A percentile compares a stretch with the other conserved stretches of the same genome.
Conservation (phyloP, 2,329 filamentous ascomycete species). For the Samsoniella hepiali region DNA sequence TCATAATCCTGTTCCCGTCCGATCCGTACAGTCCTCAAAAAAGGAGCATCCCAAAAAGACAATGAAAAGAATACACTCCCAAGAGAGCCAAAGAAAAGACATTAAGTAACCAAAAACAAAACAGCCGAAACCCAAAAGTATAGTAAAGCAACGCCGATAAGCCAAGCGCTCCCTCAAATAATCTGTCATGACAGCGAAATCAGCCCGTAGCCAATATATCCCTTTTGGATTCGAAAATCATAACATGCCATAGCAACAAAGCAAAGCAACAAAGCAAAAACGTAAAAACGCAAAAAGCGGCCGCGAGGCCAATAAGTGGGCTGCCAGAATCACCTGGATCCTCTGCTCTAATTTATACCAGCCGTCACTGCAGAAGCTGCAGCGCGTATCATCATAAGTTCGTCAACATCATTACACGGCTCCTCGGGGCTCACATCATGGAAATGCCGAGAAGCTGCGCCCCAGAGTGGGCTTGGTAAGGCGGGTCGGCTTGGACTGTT, state of each 20-base stretch:
- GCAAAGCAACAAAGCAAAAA: constrained; percentile 6
- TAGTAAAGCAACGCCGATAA: constrained; percentile 23
- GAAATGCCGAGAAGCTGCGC: constrained; percentile 39
- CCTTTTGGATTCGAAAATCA: constrained; percentile 27
- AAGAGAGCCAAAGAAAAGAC: constrained; percentile 16
- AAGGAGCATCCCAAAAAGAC: constrained; percentile 7
- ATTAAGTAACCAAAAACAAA: constrained; percentile 23
- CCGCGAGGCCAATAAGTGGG: constrained; percentile 14
- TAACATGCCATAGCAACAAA: constrained; percentile 10
- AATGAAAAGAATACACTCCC: constrained; percentile 17
- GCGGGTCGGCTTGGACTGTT: constrained; percentile 31
- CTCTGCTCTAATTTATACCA: constrained; percentile 16
- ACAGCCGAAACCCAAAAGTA: constrained; percentile 17
- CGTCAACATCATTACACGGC: constrained; percentile 23
- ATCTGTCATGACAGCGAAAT: constrained; percentile 23
- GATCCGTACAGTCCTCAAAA: constrained; percentile 15
- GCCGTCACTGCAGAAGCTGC: constrained; percentile 2
- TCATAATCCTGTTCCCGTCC: constrained; percentile 10
- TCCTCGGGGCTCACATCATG: constrained; percentile 18
- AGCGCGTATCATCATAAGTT: constrained; percentile 10
- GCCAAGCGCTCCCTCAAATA: constrained; percentile 22
- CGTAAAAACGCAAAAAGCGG: background rate
- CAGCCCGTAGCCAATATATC: constrained; percentile 7
- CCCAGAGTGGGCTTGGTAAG: constrained; percentile 35
- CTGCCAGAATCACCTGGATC: constrained; percentile 15